These are phyloP conservation scores for Apiospora aurea DNA, from an alignment of 2,329 filamentous ascomycete species.

Conservation along the genomic window DNA sequence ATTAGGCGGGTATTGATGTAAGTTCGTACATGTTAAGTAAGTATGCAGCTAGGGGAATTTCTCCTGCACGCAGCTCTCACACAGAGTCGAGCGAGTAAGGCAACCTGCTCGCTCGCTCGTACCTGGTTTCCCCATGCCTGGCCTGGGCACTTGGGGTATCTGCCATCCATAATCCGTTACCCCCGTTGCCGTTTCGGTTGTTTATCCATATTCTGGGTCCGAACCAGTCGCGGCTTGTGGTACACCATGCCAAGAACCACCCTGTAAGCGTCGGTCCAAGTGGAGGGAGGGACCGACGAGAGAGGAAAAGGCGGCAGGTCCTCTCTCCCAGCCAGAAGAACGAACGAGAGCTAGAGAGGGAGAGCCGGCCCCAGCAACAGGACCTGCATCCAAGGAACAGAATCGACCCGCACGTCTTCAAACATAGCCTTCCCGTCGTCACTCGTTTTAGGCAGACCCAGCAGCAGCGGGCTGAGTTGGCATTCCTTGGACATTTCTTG, in stretches of 20 bases:
- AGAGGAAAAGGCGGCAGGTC: background rate
- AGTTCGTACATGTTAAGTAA: background rate
- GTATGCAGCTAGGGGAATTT: slow-evolving; percentile 20
- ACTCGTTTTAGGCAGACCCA: slow-evolving; percentile 7
- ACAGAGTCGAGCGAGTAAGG: slow-evolving; percentile 3
- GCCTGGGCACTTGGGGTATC: slow-evolving; percentile 10
- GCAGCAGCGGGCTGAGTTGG: slow-evolving; percentile 16
- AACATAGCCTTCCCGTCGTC: background rate
- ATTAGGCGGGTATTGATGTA: slow-evolving; percentile 11
- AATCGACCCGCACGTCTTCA: slow-evolving; percentile 7
- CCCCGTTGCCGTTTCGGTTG: slow-evolving; percentile 15
- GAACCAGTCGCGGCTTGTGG: slow-evolving; percentile 7
- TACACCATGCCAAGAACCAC: slow-evolving; percentile 13
- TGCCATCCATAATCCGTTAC: background rate
- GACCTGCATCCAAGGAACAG: slow-evolving; percentile 7
- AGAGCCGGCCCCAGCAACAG: background rate
- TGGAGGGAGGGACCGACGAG: slow-evolving; percentile 1
- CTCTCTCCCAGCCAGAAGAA: background rate
- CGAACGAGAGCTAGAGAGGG: background rate
- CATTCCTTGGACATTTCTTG: slow-evolving; percentile 17
- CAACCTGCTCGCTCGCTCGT: slow-evolving; percentile 12
- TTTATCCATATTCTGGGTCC: slow-evolving; percentile 18
- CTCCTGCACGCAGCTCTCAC: background rate
- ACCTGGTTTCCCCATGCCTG: background rate
- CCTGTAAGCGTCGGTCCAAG: slow-evolving; percentile 16